Base-by-base conservation (phyloP, 768 basidiomycete species). In the Collybiopsis confluens region DNA sequence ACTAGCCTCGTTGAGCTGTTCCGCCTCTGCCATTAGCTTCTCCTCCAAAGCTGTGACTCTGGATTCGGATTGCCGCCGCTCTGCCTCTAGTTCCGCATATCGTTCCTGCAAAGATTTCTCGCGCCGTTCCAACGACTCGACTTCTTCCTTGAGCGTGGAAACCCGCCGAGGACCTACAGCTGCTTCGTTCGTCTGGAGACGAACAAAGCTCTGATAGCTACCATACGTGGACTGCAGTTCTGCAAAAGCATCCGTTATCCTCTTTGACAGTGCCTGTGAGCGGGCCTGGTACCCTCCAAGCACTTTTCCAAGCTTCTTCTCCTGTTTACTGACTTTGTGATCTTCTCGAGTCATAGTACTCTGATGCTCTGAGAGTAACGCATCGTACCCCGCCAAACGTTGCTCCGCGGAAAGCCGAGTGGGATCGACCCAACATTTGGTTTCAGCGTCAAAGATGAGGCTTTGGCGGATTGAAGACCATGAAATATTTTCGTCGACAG, bases 221-320 rank as follows among this genome's bases (percentile, higher is more conserved):
- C 87, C 59, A 62, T 87, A 74, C 18, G 76, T 76, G 63, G 75
- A 76, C 53, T 85, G 79, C 27, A 94, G 74, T 60, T 87, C 87
- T 30, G 81, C 82, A 65, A 91, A 92, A 1, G 83, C 80, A 26
- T 82, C 80, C 2, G 72, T 74, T 42, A 91, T 64, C 1, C 85
- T 83, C 66, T 80, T 83, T 15, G 77, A 68, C 2, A 94, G 75
- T 37, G 81, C 79, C 62, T 77, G 77, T 26, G 84, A 83, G 9
- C 95, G 83, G 36, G 80, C 78, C 64, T 90, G 82, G 67, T 98
- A 98, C 8, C 97, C 97, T n/a, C 94, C 94, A 2, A 98, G 81
- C 13, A 81, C 80, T 54, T 93, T 82, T 8, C 76, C 79, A 9
- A 98, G 80, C 68, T 93, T 96, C 81, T 94, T 97, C 76, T 98